Conservation (phyloP, 345 rosid species). For the sweet orange (Citrus sinensis) region DVS_A1.0 CM039164.1:5864001-5864500, state of each 20-base stretch:
- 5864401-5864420: constrained; percentile 51
- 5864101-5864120: constrained; percentile 19
- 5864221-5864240: constrained; percentile 15
- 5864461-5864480: constrained; percentile 68
- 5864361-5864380: constrained; percentile 46
- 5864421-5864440: constrained; percentile 54
- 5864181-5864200: constrained; percentile 12
- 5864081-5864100: constrained; percentile 8
- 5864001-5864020: constrained; percentile 4
- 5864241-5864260: constrained; percentile 6
- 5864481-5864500: constrained; percentile 57
- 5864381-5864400: constrained; percentile 50
- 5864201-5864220: constrained; percentile 24
- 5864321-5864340: constrained; percentile 31
- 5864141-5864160: neutral
- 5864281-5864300: constrained; percentile 11
- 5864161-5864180: constrained; percentile 2
- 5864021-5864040: neutral
- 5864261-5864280: constrained; percentile 13
- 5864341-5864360: constrained; percentile 39
- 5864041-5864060: neutral
- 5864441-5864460: constrained; percentile 50
- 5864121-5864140: neutral
- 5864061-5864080: constrained; percentile 6
- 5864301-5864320: constrained; percentile 25